Base-by-base conservation (phyloP, 352 stramenopile species). In the Globisporangium viniferum region DNA sequence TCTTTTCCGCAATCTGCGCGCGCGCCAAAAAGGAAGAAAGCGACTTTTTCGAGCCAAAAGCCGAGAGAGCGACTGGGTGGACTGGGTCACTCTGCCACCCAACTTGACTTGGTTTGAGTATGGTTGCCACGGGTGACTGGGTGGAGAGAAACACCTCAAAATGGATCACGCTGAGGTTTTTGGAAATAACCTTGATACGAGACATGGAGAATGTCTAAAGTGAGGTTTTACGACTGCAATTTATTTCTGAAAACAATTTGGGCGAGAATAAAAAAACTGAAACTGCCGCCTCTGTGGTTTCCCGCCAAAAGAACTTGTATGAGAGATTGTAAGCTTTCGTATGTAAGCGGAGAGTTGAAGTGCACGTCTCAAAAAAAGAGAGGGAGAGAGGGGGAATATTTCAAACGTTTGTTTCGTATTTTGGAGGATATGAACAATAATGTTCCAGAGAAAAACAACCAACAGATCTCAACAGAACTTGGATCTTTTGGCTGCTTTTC, bases 1-100 rank as follows among this genome's bases (percentile, higher is more conserved):
- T 65, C 48, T 54, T 57, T 65, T 65, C 44, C 29, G 22, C 44
- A 12, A 22, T 51, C 41, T 49, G 41, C 41, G 59, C 59, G 59
- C 59, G 59, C 59, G 59, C 59, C 35, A 64, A 64, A 64, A 64
- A 31, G 24, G 33, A 62, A 31, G 24, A 20, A 62, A 51, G 44
- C 44, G 44, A 51, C 44, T 51, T 51, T 51, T 22, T 51, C 18
- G 15, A 39, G 15, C 41, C 14, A 62, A n/a, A 49, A 27, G 18
- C 15, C 24, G 24, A 39, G 27, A 36, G 7, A 9, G 53, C 53
- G 24, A 49, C 41, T 49, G 41, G 41, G 41, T 49, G 41, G 41
- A n/a, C 15, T 49, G 41, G 41, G 15, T 49, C 12, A 15, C 41
- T 49, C 41, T 8, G 18, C 14, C 14, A n/a, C 41, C 41, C 41